These are phyloP conservation scores for Crocinoboletus sp. DNA, from an alignment of 1,284 basidiomycete genomes.

Conservation along the genomic window DNA sequence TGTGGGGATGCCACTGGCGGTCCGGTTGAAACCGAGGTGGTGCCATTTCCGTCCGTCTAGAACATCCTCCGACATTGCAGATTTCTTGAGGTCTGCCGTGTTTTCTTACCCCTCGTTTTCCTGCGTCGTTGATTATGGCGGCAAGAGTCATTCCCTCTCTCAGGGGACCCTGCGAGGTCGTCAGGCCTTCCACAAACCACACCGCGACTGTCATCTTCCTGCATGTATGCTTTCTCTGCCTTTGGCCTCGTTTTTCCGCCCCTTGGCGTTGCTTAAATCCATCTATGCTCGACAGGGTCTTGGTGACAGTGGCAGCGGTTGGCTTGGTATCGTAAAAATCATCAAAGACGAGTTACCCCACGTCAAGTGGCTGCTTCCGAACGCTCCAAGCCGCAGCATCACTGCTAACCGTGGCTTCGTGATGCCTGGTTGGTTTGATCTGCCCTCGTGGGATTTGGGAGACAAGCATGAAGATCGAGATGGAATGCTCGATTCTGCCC, in stretches of 20 bases:
- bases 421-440: constrained; percentile 84
- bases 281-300: constrained; percentile 48
- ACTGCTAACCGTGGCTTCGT: constrained; percentile 57
- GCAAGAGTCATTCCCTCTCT: constrained; percentile 24
- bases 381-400: constrained; percentile 43
- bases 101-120: background rate
- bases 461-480: constrained; percentile 53
- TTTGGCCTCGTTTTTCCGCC: constrained; percentile 5
- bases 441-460: constrained; percentile 59
- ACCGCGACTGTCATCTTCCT: constrained; percentile 87
- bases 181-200: constrained; percentile 59
- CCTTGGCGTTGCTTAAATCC: background rate
- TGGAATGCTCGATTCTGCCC: constrained; percentile 64
- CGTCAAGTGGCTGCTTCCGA: constrained; percentile 73
- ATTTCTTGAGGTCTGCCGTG: constrained; percentile 6
- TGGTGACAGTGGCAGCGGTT: constrained; percentile 72
- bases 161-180: constrained; percentile 40
- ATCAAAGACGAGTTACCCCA: constrained; percentile 57
- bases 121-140: constrained; percentile 13
- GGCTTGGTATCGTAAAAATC: constrained; percentile 74
- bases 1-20: too few relatives aligned
- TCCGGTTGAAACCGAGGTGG: constrained; percentile 24
- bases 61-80: background rate
- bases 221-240: constrained; percentile 53
- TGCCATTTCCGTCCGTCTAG: constrained; percentile 4